Conservation (phyloP, 179 eudicot species). For the Beta corolliflora region DNA sequence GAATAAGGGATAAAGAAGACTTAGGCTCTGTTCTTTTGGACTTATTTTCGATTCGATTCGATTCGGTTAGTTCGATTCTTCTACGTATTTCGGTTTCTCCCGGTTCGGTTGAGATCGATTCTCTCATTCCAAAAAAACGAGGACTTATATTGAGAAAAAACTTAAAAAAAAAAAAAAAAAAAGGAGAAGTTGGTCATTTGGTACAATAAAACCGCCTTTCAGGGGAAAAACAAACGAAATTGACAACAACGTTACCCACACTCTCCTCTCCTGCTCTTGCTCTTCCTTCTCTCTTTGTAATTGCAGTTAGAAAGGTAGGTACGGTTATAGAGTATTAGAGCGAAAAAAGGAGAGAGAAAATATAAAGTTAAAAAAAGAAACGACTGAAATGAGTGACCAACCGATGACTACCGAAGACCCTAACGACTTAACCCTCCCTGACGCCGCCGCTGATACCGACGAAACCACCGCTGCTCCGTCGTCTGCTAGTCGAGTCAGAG, state of each 20-base stretch:
- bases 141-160: too few species aligned
- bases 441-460: conserved; percentile 13
- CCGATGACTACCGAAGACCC: conserved; percentile 38
- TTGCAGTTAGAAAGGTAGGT: conserved; percentile 48
- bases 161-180: too few species aligned
- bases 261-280: too few species aligned
- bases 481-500: conserved; percentile 33
- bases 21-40: too few species aligned
- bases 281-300: conserved; percentile 4
- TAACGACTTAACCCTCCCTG: conserved; percentile 33
- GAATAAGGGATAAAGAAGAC: too few species aligned
- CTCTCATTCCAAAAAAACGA: too few species aligned
- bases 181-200: too few species aligned
- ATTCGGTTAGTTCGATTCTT: too few species aligned
- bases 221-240: not conserved
- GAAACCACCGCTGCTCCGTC: not conserved
- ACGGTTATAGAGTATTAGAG: conserved; percentile 20
- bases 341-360: not conserved
- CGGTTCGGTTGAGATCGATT: too few species aligned
- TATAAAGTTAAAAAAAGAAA: not conserved
- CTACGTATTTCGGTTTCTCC: too few species aligned
- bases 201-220: too few species aligned
- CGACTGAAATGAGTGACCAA: conserved; percentile 23
- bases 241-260: not conserved
- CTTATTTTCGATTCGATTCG: too few species aligned